Conservation (phyloP, 169 alveolate genomes). For the Plasmodium inui region DNA sequence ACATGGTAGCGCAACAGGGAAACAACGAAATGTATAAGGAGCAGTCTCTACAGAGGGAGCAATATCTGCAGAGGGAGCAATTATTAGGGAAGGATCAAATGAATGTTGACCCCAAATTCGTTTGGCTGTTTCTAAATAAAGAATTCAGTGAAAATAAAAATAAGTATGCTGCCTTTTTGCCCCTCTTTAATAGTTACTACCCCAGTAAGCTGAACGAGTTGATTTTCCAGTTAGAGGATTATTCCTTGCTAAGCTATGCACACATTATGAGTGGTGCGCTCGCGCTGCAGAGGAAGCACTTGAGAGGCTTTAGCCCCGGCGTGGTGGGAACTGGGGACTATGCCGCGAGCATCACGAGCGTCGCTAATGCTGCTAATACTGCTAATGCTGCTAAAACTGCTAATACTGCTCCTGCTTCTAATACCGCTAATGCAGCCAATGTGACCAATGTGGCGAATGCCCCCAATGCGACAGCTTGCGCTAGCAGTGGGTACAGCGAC, state of each 20-base stretch:
- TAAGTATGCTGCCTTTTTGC: slow-evolving; percentile 34
- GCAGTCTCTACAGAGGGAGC: neutral
- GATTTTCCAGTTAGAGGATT: slow-evolving; percentile 29
- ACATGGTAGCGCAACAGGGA: neutral
- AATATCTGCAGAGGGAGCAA: neutral
- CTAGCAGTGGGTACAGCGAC: neutral
- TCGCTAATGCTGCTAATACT: neutral
- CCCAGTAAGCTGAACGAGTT: slow-evolving; percentile 38
- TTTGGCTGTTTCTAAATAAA: slow-evolving; percentile 61
- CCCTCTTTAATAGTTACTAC: slow-evolving; percentile 31
- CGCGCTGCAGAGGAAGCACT: slow-evolving; percentile 1
- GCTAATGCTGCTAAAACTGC: neutral
- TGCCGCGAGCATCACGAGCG: neutral
- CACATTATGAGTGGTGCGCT: slow-evolving; percentile 22
- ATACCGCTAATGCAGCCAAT: too few species aligned
- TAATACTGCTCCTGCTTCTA: too few species aligned
- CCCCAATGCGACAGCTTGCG: neutral
- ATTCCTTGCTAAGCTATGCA: slow-evolving; percentile 5
- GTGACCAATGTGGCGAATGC: too few species aligned
- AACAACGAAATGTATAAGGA: slow-evolving; percentile 11
- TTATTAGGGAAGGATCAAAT: neutral
- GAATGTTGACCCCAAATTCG: slow-evolving; percentile 25
- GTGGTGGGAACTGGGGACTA: neutral
- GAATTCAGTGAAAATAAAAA: slow-evolving; percentile 47
- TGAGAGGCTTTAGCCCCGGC: neutral